Percentiles rank a stretch among this genome's conserved stretches.
These are phyloP conservation scores for Paramecium caudatum DNA, from an alignment of 73 alveolate genomes.

Conservation along the genomic window DNA sequence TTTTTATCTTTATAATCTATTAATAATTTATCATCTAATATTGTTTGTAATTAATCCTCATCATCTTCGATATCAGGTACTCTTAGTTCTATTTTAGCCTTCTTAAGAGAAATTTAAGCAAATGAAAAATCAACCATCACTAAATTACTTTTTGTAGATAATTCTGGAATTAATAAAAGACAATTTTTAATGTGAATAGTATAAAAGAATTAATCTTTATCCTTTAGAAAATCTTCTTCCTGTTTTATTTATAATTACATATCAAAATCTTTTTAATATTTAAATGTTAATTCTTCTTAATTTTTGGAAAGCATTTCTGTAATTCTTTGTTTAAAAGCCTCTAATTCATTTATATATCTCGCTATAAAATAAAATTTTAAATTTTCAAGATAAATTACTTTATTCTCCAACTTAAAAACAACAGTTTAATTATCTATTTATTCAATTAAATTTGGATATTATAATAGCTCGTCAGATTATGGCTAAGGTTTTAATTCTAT, in stretches of 20 bases:
- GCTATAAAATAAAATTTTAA: conserved; percentile 30
- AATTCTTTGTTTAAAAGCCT: conserved; percentile 19
- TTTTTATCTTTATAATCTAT: conserved; percentile 12
- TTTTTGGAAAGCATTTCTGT: conserved; percentile 1
- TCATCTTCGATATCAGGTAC: conserved; percentile 33
- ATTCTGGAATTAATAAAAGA: background rate
- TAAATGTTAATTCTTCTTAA: background rate
- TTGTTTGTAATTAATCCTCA: background rate
- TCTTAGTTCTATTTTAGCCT: background rate
- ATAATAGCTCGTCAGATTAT: background rate
- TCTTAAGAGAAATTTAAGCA: background rate
- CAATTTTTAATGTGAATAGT: background rate
- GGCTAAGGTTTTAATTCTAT: background rate
- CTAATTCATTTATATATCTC: conserved; percentile 37
- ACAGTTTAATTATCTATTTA: background rate
- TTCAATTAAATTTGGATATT: conserved; percentile 10
- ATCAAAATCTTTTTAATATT: conserved; percentile 20
- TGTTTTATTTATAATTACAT: background rate
- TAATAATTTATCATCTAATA: background rate
- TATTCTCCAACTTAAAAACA: conserved; percentile 7
- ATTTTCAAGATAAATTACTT: background rate
- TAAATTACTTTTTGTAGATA: background rate
- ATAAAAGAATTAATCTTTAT: background rate
- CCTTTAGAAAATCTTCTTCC: conserved; percentile 7
- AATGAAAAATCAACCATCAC: background rate